These are phyloP conservation scores for Lachancea cidri DNA, from an alignment of 805 yeast genomes.

Conservation along the genomic window DNA sequence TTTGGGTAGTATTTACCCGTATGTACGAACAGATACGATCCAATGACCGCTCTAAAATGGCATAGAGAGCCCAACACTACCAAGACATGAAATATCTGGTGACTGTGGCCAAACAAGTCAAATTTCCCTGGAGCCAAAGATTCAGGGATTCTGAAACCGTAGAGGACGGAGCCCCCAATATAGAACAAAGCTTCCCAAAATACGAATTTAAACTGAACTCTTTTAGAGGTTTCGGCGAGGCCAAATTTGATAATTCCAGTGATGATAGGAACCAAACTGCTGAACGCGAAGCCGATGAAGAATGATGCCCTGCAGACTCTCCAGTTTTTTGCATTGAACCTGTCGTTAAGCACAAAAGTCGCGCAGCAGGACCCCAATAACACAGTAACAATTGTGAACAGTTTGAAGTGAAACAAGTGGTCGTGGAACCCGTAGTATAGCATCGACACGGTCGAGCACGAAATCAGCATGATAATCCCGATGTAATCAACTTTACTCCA, in stretches of 20 bases:
- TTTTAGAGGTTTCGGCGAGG: conserved; percentile 38
- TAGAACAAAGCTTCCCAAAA: conserved; percentile 67
- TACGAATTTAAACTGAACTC: conserved; percentile 61
- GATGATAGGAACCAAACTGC: conserved; percentile 66
- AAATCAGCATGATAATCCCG: conserved; percentile 65
- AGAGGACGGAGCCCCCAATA: conserved; percentile 70
- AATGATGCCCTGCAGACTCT: conserved; percentile 71
- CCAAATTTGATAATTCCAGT: conserved; percentile 53
- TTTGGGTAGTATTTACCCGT: conserved; percentile 23
- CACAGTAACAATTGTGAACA: conserved; percentile 39
- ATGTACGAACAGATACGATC: conserved; percentile 44
- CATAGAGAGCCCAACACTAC: conserved; percentile 74
- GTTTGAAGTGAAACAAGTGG: conserved; percentile 24
- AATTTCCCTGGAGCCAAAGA: conserved; percentile 51
- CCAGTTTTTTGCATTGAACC: conserved; percentile 61
- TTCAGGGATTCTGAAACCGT: conserved; percentile 80
- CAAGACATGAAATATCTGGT: conserved; percentile 74
- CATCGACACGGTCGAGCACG: conserved; percentile 54
- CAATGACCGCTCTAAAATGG: conserved; percentile 64
- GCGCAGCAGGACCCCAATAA: conserved; percentile 58
- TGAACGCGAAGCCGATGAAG: conserved; percentile 73
- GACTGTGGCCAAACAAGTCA: conserved; percentile 73
- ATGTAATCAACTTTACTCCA: conserved; percentile 73
- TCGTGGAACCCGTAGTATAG: conserved; percentile 43
- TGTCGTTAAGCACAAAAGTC: conserved; percentile 56